Conservation (phyloP, 2,329 filamentous ascomycete species). For the Amylocarpus encephaloides region DNA sequence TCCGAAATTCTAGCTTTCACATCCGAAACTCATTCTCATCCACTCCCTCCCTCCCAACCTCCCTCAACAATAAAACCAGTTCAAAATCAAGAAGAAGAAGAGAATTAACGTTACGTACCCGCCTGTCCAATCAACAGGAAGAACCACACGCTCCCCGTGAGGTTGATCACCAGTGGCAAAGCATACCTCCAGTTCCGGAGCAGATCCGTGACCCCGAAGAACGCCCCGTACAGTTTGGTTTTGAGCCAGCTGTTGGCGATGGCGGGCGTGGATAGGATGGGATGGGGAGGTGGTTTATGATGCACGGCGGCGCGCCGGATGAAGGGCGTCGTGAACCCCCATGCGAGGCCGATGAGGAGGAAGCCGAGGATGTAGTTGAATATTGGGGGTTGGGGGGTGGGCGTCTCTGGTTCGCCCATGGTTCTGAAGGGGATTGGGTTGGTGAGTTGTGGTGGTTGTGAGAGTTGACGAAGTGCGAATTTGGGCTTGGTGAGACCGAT, state of each 20-base stretch:
- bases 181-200: slow-evolving; percentile 78
- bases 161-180: slow-evolving; percentile 75
- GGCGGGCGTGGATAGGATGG: slow-evolving; percentile 44
- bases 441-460: neutral
- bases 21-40: neutral
- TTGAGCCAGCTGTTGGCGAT: slow-evolving; percentile 55
- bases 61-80: slow-evolving; percentile 1
- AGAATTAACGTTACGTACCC: slow-evolving; percentile 47
- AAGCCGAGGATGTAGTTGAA: slow-evolving; percentile 86
- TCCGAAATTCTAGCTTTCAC: neutral
- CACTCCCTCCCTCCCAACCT: neutral
- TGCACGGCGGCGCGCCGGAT: slow-evolving; percentile 78
- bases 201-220: slow-evolving; percentile 72
- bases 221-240: slow-evolving; percentile 54
- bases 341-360: slow-evolving; percentile 82
- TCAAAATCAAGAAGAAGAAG: neutral
- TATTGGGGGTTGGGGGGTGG: slow-evolving; percentile 38
- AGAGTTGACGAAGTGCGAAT: neutral
- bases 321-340: slow-evolving; percentile 90
- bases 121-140: slow-evolving; percentile 89
- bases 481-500: neutral
- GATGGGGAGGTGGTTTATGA: slow-evolving; percentile 59
- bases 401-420: neutral
- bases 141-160: slow-evolving; percentile 95
- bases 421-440: neutral